A percentile compares a stretch with the other conserved stretches of the same genome.
Evolutionary conservation across 2,329 filamentous ascomycete species (phyloP).

Genomic region (Camillea tinctor): DNA sequence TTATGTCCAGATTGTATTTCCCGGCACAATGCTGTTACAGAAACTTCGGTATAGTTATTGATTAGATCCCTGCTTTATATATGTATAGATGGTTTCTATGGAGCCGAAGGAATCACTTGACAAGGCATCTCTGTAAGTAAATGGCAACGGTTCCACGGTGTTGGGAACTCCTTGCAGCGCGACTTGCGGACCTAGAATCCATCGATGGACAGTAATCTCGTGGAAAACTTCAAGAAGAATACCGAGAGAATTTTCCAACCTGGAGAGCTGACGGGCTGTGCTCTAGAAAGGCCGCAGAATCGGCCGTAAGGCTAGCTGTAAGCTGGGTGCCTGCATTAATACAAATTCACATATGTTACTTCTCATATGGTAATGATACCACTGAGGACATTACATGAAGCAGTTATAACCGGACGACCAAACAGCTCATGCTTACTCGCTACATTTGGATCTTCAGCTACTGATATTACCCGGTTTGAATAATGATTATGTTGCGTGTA

Average conservation of each 20-base stretch:
- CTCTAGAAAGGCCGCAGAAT: not conserved
- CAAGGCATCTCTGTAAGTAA: not conserved
- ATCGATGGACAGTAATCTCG: not conserved
- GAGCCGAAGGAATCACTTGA: not conserved
- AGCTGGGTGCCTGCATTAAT: not conserved
- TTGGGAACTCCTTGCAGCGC: not conserved
- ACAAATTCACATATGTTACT: not conserved
- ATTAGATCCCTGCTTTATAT: too few relatives aligned
- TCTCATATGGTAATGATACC: not conserved
- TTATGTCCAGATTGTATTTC: not conserved
- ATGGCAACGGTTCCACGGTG: not conserved
- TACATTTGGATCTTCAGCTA: not conserved
- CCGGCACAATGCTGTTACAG: too few relatives aligned
- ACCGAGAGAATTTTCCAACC: too few relatives aligned
- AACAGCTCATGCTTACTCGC: not conserved
- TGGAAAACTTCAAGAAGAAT: not conserved
- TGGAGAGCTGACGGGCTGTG: not conserved
- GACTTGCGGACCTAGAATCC: not conserved
- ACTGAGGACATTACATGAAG: not conserved
- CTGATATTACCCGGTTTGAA: not conserved
- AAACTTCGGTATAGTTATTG: too few relatives aligned
- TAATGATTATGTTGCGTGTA: not conserved
- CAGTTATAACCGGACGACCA: not conserved
- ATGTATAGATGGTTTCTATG: not conserved
- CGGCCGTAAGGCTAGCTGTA: not conserved